phyloP scores from a whole-genome alignment of 2,329 filamentous ascomycete species.

The Epichloe sp. region DNA sequence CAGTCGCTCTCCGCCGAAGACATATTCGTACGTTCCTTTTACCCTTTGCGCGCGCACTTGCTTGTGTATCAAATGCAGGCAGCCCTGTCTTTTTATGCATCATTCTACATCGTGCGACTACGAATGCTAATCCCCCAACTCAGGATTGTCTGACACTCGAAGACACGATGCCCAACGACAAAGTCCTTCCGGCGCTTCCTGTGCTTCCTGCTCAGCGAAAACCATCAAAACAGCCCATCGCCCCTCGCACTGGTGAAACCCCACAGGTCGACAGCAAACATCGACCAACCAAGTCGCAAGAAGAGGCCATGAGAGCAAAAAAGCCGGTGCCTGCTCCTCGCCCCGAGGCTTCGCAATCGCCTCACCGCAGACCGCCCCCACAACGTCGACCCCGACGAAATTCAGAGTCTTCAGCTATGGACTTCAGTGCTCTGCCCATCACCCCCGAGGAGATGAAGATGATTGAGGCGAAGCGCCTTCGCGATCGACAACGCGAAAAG shows the following conservation, averaged over 20 bases:
- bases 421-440: constrained; percentile 40
- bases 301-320: constrained; percentile 46
- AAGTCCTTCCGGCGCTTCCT: constrained; percentile 11
- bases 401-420: constrained; percentile 64
- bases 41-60: not conserved
- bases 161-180: constrained; percentile 32
- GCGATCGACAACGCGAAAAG: constrained; percentile 12
- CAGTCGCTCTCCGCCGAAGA: constrained; percentile 48
- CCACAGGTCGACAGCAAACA: constrained; percentile 31
- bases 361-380: constrained; percentile 20
- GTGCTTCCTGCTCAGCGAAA: constrained; percentile 27
- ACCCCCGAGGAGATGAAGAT: constrained; percentile 38
- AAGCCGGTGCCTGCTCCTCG: constrained; percentile 17
- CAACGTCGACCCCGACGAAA: constrained; percentile 53
- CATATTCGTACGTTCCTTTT: constrained; percentile 54
- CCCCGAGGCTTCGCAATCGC: constrained; percentile 23
- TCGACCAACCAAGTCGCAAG: constrained; percentile 52
- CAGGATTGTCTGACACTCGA: constrained; percentile 58
- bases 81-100: not conserved
- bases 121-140: constrained; percentile 9
- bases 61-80: not conserved
- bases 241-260: constrained; percentile 26
- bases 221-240: constrained; percentile 15
- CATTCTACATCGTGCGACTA: too few relatives aligned
- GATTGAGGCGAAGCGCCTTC: constrained; percentile 22